These are phyloP conservation scores for Podospora appendiculata DNA, from an alignment of 495 filamentous ascomycete genomes.

Conservation along the genomic window DNA sequence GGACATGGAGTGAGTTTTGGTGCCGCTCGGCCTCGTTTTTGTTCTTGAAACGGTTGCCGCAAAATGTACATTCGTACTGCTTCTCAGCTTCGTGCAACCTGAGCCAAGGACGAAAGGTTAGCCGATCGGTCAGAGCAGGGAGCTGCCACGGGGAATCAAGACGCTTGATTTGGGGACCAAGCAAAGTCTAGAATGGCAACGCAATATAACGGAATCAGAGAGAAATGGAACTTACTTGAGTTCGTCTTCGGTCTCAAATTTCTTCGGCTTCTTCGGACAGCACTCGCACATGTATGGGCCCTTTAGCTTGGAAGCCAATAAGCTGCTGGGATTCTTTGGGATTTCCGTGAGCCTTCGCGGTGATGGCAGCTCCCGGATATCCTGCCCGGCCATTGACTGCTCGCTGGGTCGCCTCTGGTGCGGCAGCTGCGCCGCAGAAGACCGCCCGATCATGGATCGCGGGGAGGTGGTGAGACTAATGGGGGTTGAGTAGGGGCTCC, in stretches of 20 bases:
- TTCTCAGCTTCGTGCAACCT: constrained; percentile 82
- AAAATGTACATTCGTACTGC: constrained; percentile 89
- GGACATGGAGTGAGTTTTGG: constrained; percentile 91
- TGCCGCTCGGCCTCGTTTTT: constrained; percentile 98
- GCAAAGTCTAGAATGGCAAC: no score
- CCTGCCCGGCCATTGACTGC: constrained; percentile 20
- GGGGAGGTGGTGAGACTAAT: constrained; percentile 56
- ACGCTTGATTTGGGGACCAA: no score
- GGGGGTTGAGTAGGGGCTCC: constrained; percentile 54
- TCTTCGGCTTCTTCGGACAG: constrained; percentile 97
- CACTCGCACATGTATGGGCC: constrained; percentile 83
- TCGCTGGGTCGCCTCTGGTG: constrained; percentile 39
- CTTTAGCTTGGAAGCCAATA: constrained; percentile 32
- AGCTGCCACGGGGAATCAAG: not conserved
- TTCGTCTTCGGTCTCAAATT: constrained; percentile 83
- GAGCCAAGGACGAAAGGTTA: constrained; percentile 8
- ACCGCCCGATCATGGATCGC: constrained; percentile 38
- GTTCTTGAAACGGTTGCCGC: constrained; percentile 96
- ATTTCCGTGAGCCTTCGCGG: constrained; percentile 41
- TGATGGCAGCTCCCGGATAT: constrained; percentile 30
- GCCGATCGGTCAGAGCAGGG: not conserved
- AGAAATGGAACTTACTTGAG: constrained; percentile 56
- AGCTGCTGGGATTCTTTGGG: constrained; percentile 28
- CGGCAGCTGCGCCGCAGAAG: constrained; percentile 18
- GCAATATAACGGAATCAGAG: no score